Base-by-base conservation (phyloP, 176 grass and related monocot species). In the Aegilops bicornis region DNA sequence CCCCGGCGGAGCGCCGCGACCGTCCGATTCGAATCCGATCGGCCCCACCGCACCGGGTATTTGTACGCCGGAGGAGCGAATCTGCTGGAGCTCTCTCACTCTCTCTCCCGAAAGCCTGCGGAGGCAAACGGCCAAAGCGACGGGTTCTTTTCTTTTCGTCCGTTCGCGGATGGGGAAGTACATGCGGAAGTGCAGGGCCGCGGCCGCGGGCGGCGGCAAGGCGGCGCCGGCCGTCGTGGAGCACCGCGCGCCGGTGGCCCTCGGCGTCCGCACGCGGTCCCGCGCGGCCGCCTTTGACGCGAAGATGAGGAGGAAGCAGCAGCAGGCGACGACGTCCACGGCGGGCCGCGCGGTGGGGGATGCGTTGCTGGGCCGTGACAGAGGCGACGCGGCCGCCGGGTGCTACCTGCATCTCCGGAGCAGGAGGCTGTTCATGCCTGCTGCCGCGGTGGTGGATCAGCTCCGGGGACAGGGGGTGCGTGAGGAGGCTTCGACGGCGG, bases 381-480 rank as follows among this genome's bases (percentile, higher is more conserved):
- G 14, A 8, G 39, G 40, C 6, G 39, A 7, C 32, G 43, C 10
- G 8, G 22, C 3, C 6, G 71, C 8, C 2, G 45, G 47, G 2
- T 84, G 84, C 75, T 96, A 93, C 77, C 89, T 93, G 22, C 87
- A 88, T 8, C 89, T 96, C 19, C 80, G 91, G 43, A 93, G 89
- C 86, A 73, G 94, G 43, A 93, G 43, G 39, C 69, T 91, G 72
- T 85, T 88, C 64, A 82, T 91, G 54, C 25, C 81, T 48, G 50
- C 73, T 24, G 15, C 40, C 22, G 58, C 82, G 3, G 83, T 54
- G 12, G 87, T 0, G 69, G 39, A 7, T 37, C 36, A 10, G 32
- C 42, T 39, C 15, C 73, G 25, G 40, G 11, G 50, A 11, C 30
- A 24, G 10, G 31, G 1, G 35, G 36, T 2, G 24, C 20, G 13